These are phyloP conservation scores for Aspergillus clavatus DNA, from an alignment of 2,329 filamentous ascomycete genomes.

Conservation along the genomic window DNA sequence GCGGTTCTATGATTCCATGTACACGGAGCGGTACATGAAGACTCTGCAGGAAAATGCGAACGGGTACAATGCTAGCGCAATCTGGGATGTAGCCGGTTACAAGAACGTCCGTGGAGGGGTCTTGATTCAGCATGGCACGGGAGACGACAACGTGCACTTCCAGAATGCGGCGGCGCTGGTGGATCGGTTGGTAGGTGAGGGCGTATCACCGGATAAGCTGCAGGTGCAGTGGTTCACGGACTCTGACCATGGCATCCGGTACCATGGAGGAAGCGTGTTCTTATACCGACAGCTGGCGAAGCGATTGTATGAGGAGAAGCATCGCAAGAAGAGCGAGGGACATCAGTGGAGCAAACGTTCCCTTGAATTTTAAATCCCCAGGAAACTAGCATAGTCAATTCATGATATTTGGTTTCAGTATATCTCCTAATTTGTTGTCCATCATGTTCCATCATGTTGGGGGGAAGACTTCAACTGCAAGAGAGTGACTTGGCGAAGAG, in stretches of 20 bases:
- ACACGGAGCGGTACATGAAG: slow-evolving; percentile 71
- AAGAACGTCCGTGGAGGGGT: slow-evolving; percentile 58
- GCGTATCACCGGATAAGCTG: slow-evolving; percentile 58
- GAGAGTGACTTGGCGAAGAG: no score
- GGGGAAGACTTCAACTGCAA: no score
- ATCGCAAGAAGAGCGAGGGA: slow-evolving; percentile 37
- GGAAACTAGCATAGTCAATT: neutral
- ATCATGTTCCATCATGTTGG: no score
- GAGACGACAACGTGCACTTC: slow-evolving; percentile 69
- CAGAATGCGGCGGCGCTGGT: slow-evolving; percentile 60
- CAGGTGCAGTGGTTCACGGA: slow-evolving; percentile 63
- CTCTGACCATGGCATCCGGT: slow-evolving; percentile 57
- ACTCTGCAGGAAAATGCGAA: slow-evolving; percentile 51
- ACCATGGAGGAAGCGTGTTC: slow-evolving; percentile 52
- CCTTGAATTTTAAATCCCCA: neutral
- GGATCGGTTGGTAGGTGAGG: slow-evolving; percentile 56
- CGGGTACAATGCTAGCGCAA: slow-evolving; percentile 59
- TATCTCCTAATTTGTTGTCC: no score
- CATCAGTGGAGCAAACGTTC: slow-evolving; percentile 48
- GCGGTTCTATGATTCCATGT: slow-evolving; percentile 67
- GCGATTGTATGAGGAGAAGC: slow-evolving; percentile 58
- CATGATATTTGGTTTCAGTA: no score
- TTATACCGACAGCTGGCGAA: slow-evolving; percentile 61
- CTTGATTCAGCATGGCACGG: slow-evolving; percentile 60
- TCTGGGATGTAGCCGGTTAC: slow-evolving; percentile 57